Base-by-base conservation (phyloP, 2,329 filamentous ascomycete genomes). In the Neofusicoccum sp. region DNA sequence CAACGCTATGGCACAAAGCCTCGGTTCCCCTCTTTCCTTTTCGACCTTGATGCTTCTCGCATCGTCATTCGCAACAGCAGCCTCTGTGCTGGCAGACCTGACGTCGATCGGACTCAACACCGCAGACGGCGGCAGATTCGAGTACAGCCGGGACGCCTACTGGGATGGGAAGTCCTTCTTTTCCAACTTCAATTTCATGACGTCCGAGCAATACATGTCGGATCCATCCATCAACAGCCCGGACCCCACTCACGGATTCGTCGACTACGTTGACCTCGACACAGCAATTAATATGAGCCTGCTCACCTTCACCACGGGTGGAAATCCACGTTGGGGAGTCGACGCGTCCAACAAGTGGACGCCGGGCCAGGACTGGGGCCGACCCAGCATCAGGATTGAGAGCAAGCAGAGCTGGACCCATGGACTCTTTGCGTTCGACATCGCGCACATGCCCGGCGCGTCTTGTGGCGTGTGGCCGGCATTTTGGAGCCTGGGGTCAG, bases 161-260 rank as follows among this genome's bases (percentile, higher is more conserved):
- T 58, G 54, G 54, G 4, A 16, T 2, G 54, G 54, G n/a, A 16
- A 9, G 3, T 44, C 41, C 56, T 83, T 82, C 72, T 82, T 81
- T 67, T 71, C 76, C 64, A 69, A 68, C 41, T 83, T 82, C 68
- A 73, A 77, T 45, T 78, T 80, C 66, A 81, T 77, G 68, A 64
- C 56, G 0, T 58, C 54, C 7, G 8, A 34, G 16, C 14, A 45
- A n/a, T 58, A 45, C 54, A 45, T 41, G 37, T 12, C 4, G 16
- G 16, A 6, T 14, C n/a, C 31, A 2, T 12, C 14, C 8, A 14
- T 52, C 37, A 34, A 22, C 3, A 8, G 29, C 28, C n/a, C 54
- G 12, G 74, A 76, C 65, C 73, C 71, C 3, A 76, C 74, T 6
- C 67, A 69, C 47, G 68, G 71, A 12, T 69, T 70, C 60, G 75